phyloP scores from a whole-genome alignment of 2,329 filamentous ascomycete species.

The Chrysosporium keratinophilum region DNA sequence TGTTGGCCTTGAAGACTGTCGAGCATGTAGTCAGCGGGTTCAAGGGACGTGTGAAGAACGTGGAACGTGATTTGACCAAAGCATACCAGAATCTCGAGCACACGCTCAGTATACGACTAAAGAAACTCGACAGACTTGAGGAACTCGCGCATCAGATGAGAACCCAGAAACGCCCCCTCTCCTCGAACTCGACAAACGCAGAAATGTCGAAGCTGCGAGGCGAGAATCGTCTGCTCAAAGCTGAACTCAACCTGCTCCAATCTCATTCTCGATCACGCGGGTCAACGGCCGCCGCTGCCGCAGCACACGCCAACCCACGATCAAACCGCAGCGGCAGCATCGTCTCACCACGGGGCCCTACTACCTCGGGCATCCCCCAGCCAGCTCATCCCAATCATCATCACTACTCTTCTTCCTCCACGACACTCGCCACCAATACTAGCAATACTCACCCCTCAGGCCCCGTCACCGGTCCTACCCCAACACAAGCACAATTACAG shows the following conservation, averaged over 20 bases:
- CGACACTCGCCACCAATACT: slow-evolving; percentile 22
- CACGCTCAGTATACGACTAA: slow-evolving; percentile 65
- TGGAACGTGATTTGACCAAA: slow-evolving; percentile 84
- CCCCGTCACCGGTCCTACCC: slow-evolving; percentile 20
- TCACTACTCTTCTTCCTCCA: slow-evolving; percentile 26
- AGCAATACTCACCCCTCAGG: slow-evolving; percentile 11
- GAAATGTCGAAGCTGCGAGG: slow-evolving; percentile 50
- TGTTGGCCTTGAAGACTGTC: slow-evolving; percentile 76
- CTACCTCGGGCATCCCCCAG: slow-evolving; percentile 27
- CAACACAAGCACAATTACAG: neutral
- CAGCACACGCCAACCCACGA: slow-evolving; percentile 21
- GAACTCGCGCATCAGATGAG: slow-evolving; percentile 58
- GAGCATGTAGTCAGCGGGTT: slow-evolving; percentile 71
- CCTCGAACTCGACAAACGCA: slow-evolving; percentile 30
- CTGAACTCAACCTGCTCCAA: slow-evolving; percentile 58
- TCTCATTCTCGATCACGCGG: slow-evolving; percentile 49
- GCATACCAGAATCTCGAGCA: slow-evolving; percentile 82
- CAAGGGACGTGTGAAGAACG: slow-evolving; percentile 64
- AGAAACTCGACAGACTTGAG: slow-evolving; percentile 81
- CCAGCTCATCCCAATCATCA: slow-evolving; percentile 22
- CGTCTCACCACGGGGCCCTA: slow-evolving; percentile 23
- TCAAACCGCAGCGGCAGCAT: slow-evolving; percentile 20
- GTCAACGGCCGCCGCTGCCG: slow-evolving; percentile 31
- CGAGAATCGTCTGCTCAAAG: slow-evolving; percentile 51
- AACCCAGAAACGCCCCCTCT: slow-evolving; percentile 25